Base-by-base conservation (phyloP, 2,329 filamentous ascomycete genomes). In the Colletotrichum viniferum region DNA sequence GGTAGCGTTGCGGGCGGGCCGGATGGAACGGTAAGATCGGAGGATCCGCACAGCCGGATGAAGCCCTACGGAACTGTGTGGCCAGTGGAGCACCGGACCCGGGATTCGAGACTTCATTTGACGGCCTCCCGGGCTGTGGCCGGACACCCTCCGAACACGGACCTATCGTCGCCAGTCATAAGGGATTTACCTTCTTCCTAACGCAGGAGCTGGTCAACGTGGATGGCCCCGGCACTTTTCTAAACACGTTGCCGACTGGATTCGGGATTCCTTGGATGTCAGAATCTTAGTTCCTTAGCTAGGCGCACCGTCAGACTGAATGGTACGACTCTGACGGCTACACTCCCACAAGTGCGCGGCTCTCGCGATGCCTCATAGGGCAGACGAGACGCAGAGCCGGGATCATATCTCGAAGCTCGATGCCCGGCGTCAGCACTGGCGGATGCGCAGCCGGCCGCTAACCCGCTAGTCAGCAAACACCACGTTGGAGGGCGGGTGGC, bases 301-400 rank as follows among this genome's bases (percentile, higher is more conserved):
- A 13, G 26, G 24, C 52, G n/a, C 24, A 28, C 24, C 43, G 72
- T 74, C 68, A 66, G 68, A 43, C 28, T 30, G 13, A 52, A 58
- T 74, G 72, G 72, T 62, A 67, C 68, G 72, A 72, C 52, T 74
- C 58, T 66, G 52, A 74, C 52, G 48, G 28, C 30, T 61, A 14
- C 18, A 43, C 26, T 62, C 14, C 61, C 32, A 62, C 28, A 62
- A 62, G 18, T 21, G 30, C 30, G 58, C 58, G 13, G 28, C 24
- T 52, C n/a, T 36, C n/a, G 43, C 55, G 9, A 56, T 16, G 48
- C n/a, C 26, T 36, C 21, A 67, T 24, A 36, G 26, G 43, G 28
- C 30, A 60, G 13, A 32, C 24, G 43, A 32, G 12, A 18, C 8
- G 52, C 62, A 34, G 26, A 24, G 21, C 28, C 28, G 21, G 60